Base-by-base conservation (phyloP, 352 stramenopile species). In the Lagenidium giganteum region DNA sequence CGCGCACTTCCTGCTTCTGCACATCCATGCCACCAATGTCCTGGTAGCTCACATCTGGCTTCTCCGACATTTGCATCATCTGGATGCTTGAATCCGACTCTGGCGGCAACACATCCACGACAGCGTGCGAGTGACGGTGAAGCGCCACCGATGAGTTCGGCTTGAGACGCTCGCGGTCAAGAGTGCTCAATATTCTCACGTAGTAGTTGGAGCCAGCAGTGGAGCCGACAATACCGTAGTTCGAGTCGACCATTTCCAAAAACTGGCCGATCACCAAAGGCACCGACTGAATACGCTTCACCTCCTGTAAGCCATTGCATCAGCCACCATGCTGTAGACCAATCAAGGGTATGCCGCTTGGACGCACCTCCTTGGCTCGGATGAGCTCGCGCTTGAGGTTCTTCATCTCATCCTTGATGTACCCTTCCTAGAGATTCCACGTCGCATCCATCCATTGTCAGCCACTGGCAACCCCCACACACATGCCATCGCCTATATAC, bases 371-470 rank as follows among this genome's bases (percentile, higher is more conserved):
- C 69, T 99, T 99, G 26, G 97, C 97, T 24, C 97, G 94, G 51
- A 99, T 96, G 22, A 99, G 76, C 66, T 99, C 97, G 16, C 96
- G 77, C 78, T 99, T 98, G 12, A 99, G 79, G 67, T 99, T 99
- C 52, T 97, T 97, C 94, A 99, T 99, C 57, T 99, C 97, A 61
- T 99, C 96, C 75, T 99, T 99, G 61, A 99, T 96, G 71, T 99
- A 99, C 47, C 97, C 95, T 64, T 99, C 95, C 67, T 97, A 65
- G 9, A 27, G 18, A 8, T n/a, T n/a, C n/a, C 3, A 27, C 8
- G 30, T 21, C 24, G 12, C 32, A 24, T 21, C 23, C n/a, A 20
- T 17, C n/a, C 9, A 21, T 30, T 42, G 35, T 34, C 5, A 5
- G n/a, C 23, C 23, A 42, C 1, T 20, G 27, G 24, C 29, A 28